Conservation (phyloP, 805 yeast genomes). For the Teunomyces stri region DNA sequence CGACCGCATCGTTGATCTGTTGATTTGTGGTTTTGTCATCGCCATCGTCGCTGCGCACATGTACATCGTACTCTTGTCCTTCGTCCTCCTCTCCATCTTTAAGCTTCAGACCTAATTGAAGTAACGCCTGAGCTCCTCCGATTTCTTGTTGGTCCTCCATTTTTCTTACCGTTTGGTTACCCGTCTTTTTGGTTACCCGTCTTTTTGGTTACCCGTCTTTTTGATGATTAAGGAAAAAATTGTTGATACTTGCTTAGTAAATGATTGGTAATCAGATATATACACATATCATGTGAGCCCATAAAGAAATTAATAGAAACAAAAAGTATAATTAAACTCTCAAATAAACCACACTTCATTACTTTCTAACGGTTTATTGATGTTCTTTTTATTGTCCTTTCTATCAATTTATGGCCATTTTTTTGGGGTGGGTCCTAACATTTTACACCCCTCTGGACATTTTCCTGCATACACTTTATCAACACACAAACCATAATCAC, state of each 20-base stretch:
- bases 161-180: neutral
- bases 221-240: conserved; percentile 9
- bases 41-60: conserved; percentile 1
- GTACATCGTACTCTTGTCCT: neutral
- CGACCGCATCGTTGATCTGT: conserved; percentile 55
- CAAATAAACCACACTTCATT: too few species aligned
- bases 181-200: neutral
- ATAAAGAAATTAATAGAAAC: too few species aligned
- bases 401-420: neutral
- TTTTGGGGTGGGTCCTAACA: too few species aligned
- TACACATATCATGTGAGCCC: too few species aligned
- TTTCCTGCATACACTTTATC: neutral
- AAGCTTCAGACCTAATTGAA: conserved; percentile 37
- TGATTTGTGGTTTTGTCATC: conserved; percentile 33
- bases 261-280: too few species aligned
- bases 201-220: conserved; percentile 11
- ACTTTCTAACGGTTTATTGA: too few species aligned
- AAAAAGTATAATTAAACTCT: too few species aligned
- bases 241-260: too few species aligned
- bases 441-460: too few species aligned
- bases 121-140: conserved; percentile 47
- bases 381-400: neutral
- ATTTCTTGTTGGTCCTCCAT: conserved; percentile 40
- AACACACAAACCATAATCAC: neutral
- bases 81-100: conserved; percentile 15